A percentile compares a stretch with the other conserved stretches of the same genome.
Conservation (phyloP, 306 rosid species). For the Medicago ruthenica region DNA sequence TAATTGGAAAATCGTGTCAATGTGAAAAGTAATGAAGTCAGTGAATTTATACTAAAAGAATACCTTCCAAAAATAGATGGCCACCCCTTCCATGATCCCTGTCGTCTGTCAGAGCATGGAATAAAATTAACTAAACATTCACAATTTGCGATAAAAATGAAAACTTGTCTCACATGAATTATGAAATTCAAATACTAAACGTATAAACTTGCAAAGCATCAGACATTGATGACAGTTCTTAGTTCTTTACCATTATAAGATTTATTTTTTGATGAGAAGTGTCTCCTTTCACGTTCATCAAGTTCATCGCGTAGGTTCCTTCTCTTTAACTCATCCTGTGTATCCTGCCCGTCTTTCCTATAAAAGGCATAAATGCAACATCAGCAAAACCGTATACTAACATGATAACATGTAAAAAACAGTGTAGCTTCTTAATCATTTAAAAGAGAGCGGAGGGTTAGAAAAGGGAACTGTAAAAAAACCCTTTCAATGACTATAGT, state of each 20-base stretch:
- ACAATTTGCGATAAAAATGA: background rate
- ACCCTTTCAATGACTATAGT: background rate
- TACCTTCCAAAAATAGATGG: constrained; percentile 86
- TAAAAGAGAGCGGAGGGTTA: background rate
- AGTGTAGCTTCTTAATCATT: background rate
- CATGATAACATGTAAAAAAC: background rate
- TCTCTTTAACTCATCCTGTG: constrained; percentile 79
- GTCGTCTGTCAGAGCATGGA: constrained; percentile 72
- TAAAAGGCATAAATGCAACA: constrained; percentile 20
- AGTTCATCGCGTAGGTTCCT: constrained; percentile 89
- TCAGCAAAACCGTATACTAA: background rate
- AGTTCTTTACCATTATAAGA: constrained; percentile 69
- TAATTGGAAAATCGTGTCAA: background rate
- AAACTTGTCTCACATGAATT: background rate
- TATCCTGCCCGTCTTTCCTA: constrained; percentile 94
- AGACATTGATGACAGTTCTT: constrained; percentile 2
- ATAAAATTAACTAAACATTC: constrained; percentile 35
- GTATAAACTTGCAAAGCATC: background rate
- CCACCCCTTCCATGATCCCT: constrained; percentile 81
- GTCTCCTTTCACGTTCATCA: constrained; percentile 91
- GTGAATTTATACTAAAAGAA: background rate
- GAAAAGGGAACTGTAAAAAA: background rate
- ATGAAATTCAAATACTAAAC: constrained; percentile 11
- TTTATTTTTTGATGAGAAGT: constrained; percentile 87
- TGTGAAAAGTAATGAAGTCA: constrained; percentile 24